These are phyloP conservation scores for Desmodesmus armatus DNA, from an alignment of 139 green algal genomes.

Conservation along the genomic window DNA sequence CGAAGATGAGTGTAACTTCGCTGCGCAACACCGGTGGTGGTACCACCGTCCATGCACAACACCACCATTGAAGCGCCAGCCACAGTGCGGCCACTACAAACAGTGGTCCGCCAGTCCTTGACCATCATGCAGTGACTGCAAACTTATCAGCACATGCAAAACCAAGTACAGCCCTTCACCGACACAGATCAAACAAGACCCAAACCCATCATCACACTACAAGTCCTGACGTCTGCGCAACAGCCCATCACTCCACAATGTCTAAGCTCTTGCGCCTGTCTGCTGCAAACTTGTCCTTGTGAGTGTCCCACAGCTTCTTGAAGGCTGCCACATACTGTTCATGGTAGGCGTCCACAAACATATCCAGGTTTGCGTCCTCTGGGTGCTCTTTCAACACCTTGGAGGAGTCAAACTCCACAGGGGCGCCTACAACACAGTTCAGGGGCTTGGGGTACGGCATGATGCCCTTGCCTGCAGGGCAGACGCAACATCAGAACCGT, in stretches of 20 bases:
- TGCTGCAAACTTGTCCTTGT: conserved; percentile 40
- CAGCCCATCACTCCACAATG: conserved; percentile 39
- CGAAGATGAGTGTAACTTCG: too few species aligned
- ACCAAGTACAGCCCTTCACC: too few species aligned
- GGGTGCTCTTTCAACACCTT: not conserved
- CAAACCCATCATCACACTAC: too few species aligned
- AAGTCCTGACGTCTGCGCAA: too few species aligned
- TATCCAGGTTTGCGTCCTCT: conserved; percentile 11
- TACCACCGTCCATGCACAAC: too few species aligned
- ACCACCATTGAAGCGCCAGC: too few species aligned
- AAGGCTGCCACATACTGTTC: conserved; percentile 45
- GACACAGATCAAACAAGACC: too few species aligned
- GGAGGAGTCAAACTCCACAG: conserved; percentile 42
- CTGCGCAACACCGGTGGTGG: too few species aligned
- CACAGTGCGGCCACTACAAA: too few species aligned
- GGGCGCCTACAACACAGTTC: conserved; percentile 31
- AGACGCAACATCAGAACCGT: not conserved
- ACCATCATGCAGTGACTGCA: too few species aligned
- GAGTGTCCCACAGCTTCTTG: conserved; percentile 27
- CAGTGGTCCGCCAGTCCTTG: too few species aligned
- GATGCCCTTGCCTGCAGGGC: conserved; percentile 17
- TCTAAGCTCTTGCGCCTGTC: conserved; percentile 25
- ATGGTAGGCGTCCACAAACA: conserved; percentile 45
- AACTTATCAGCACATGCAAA: too few species aligned
- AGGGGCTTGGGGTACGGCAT: conserved; percentile 39